Base-by-base conservation (phyloP, 192 early-diverging fungal species). In the Nowakowskiella sp. region DNA sequence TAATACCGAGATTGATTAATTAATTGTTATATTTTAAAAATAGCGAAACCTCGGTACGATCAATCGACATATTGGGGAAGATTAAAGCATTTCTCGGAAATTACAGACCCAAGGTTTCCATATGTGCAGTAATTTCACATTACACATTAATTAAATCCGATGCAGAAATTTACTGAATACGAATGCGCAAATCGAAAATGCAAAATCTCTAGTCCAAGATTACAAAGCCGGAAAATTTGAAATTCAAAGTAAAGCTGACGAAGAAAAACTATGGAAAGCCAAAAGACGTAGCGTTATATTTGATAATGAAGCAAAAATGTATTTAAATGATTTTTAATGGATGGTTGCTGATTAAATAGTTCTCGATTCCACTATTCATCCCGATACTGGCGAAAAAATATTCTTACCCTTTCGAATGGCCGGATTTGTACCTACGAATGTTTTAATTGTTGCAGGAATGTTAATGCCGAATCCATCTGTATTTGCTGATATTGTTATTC, bases 361-460 rank as follows among this genome's bases (percentile, higher is more conserved):
- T 22, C 72, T 87, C 26, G 85, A 89, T 46, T 82, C 83, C 22
- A 88, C 84, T 4, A 65, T 87, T 55, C 88, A 90, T 59, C 81
- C 87, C 27, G 86, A 90, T 61, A 89, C 86, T 1, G 85, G 85
- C 49, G 84, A 87, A 31, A 78, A 82, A 21, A 68, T 90, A 6
- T 66, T 88, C 10, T 52, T 90, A 27, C 88, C 86, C 26, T 90
- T 90, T 63, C 65, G 88, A 25, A 91, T 91, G 88, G 74, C 85
- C 1, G 84, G 71, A 42, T 91, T 89, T 64, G 85, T 87, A 19
- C 88, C 88, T 2, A 88, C 88, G 2, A 91, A 91, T 67, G 65
- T 89, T 63, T 51, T 83, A 13, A 77, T 91, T 25, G 80, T 89
- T n/a, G 83, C 81, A 29, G 84, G 84, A 22, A 91, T 91, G 88